Percentiles rank a stretch among this genome's conserved stretches.
Conservation (phyloP, 1,284 basidiomycete genomes). For the Cutaneotrichosporon spelunceum region DNA sequence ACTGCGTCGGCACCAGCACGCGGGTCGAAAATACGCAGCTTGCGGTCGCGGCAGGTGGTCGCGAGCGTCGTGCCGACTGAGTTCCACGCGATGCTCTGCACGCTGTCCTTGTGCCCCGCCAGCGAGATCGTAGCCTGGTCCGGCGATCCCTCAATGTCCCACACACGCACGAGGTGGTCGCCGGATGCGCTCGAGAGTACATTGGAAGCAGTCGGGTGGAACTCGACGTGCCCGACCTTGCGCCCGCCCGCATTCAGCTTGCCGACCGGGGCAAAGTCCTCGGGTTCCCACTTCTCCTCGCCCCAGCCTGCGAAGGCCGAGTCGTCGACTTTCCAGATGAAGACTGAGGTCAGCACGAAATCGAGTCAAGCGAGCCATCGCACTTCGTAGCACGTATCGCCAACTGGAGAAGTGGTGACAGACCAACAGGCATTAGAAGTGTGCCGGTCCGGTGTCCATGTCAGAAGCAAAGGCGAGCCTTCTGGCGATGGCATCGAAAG, state of each 20-base stretch:
- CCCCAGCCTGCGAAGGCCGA: constrained; percentile 78
- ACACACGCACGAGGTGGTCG: constrained; percentile 84
- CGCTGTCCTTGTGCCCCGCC: constrained; percentile 76
- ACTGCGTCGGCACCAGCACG: constrained; percentile 75
- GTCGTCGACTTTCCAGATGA: constrained; percentile 80
- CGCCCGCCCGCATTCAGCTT: constrained; percentile 56
- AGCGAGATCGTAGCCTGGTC: constrained; percentile 61
- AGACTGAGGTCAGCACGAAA: constrained; percentile 51
- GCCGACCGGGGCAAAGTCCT: constrained; percentile 72
- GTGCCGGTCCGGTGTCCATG: not conserved
- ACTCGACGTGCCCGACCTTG: constrained; percentile 90
- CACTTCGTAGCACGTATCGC: not conserved
- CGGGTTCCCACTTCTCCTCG: constrained; percentile 72
- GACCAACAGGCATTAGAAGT: not conserved
- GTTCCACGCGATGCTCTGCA: constrained; percentile 85
- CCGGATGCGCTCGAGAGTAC: constrained; percentile 83
- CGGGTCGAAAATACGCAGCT: constrained; percentile 86
- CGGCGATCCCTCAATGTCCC: constrained; percentile 75
- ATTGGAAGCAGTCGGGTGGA: constrained; percentile 86
- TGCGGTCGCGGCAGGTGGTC: constrained; percentile 83
- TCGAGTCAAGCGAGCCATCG: not conserved
- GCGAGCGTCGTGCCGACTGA: constrained; percentile 69
- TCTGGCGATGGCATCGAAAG: not conserved
- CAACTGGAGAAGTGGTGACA: not conserved
- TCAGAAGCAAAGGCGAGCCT: not conserved